A percentile compares a stretch with the other conserved stretches of the same genome.
Conservation (phyloP, 1,284 basidiomycete genomes). For the Amylostereum chailletii region DNA sequence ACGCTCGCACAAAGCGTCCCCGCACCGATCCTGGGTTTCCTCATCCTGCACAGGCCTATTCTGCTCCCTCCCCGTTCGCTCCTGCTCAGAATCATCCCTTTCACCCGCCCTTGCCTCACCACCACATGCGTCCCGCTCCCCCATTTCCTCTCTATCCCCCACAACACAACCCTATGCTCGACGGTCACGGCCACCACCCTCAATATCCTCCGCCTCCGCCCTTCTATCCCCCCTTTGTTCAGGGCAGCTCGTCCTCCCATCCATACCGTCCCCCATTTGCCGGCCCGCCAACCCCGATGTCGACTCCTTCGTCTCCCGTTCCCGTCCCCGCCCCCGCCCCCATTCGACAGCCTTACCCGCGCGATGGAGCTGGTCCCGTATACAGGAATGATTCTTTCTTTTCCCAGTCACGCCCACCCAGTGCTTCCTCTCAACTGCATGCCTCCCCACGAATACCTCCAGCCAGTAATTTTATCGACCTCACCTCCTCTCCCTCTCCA, state of each 20-base stretch:
- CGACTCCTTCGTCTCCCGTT: not conserved
- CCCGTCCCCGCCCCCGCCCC: not conserved
- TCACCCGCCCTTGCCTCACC: conserved; percentile 3
- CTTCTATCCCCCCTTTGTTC: conserved; percentile 4
- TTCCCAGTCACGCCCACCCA: too few relatives aligned
- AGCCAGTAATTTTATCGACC: too few relatives aligned
- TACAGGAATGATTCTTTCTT: too few relatives aligned
- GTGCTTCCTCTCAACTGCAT: too few relatives aligned
- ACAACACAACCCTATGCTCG: not conserved
- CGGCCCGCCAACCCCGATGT: not conserved
- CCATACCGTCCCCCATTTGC: conserved; percentile 3
- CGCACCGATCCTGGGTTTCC: conserved; percentile 27
- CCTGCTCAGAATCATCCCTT: conserved; percentile 1
- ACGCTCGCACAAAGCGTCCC: conserved; percentile 28
- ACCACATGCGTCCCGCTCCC: conserved; percentile 15
- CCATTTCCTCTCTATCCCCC: conserved; percentile 3
- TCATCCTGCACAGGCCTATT: conserved; percentile 4
- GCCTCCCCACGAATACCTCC: too few relatives aligned
- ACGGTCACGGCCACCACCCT: not conserved
- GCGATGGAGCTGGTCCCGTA: not conserved
- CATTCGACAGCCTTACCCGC: not conserved
- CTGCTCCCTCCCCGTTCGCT: conserved; percentile 11
- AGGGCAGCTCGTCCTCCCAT: not conserved
- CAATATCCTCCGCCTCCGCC: conserved; percentile 12
- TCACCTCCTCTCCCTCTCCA: not conserved